phyloP scores from a whole-genome alignment of 192 early-diverging fungal genomes.

The Radiomyces spectabilis region DNA sequence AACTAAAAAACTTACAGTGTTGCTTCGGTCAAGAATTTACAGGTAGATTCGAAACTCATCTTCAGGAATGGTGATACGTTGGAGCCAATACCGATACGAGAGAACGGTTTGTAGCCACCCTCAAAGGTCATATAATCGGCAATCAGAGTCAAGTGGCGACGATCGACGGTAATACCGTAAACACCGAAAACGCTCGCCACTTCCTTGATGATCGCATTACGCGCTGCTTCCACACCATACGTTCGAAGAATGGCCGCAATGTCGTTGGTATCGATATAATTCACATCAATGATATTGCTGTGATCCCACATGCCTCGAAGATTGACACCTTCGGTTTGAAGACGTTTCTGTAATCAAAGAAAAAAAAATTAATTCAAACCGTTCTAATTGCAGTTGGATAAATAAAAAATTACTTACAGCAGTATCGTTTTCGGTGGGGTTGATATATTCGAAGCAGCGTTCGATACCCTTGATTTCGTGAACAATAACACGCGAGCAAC shows the following conservation, averaged over 20 bases:
- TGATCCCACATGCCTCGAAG: conserved; percentile 85
- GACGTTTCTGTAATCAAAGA: conserved; percentile 25
- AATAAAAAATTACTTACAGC: conserved; percentile 28
- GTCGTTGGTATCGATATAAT: conserved; percentile 90
- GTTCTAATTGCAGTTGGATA: background rate
- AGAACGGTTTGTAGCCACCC: conserved; percentile 97
- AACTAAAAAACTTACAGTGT: conserved; percentile 44
- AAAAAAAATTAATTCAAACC: conserved; percentile 11
- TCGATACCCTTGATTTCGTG: conserved; percentile 83
- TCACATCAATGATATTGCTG: conserved; percentile 73
- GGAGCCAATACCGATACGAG: conserved; percentile 87
- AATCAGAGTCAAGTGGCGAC: conserved; percentile 91
- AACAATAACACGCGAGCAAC: conserved; percentile 65
- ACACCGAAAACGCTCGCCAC: conserved; percentile 86
- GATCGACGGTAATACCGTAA: conserved; percentile 91
- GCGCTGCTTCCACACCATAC: conserved; percentile 97
- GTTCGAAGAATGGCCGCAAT: conserved; percentile 87
- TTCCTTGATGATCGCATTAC: conserved; percentile 88
- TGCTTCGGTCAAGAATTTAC: conserved; percentile 88
- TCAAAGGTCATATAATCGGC: conserved; percentile 99
- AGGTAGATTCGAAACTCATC: conserved; percentile 98
- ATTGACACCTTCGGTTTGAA: conserved; percentile 91
- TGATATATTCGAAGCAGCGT: conserved; percentile 72
- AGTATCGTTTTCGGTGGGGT: conserved; percentile 74
- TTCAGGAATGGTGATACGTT: conserved; percentile 92